Base-by-base conservation (phyloP, 2,329 filamentous ascomycete genomes). In the Aquanectria penicillioides region DNA sequence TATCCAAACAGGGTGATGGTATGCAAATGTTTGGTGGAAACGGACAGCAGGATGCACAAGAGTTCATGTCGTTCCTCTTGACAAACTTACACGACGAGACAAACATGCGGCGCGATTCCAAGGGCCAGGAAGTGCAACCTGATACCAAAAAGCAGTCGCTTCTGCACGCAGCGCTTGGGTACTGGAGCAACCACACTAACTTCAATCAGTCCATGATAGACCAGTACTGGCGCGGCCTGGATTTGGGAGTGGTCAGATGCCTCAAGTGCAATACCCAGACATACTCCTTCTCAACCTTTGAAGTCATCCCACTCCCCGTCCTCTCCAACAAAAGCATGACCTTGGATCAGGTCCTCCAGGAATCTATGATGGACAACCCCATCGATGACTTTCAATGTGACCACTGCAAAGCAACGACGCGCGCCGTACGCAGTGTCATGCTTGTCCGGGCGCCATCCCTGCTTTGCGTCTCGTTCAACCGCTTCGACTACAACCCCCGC, bases 31-130 rank as follows among this genome's bases (percentile, higher is more conserved):
- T 95, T 93, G n/a, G n/a, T 79, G 91, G 89, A 12, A 89, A 92
- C 34, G 81, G 83, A 20, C 94, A 98, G 72, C 95, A 98, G 76
- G 95, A 99, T 71, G 90, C 93, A 2, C 91, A 94, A 64, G 95
- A 98, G 69, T 97, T 97, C 66, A 88, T 94, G 65, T 87, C 88
- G 40, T 97, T 96, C 71, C 75, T 97, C 22, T 83, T 97, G 31
- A 88, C 92, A 50, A 89, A 90, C 64, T 81, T 98, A 11, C 90
- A 94, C 67, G 91, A 95, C 71, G 95, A 99, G 75, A 88, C 96
- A 5, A 96, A 97, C 72, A 73, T 73, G 22, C 74, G 74, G 12
- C 78, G 80, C n/a, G 80, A 88, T 58, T 80, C 59, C 17, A 63
- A 71, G 17, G 73, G 74, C 49, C 66, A 65, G 4, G 66, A 66